Evolutionary conservation across 768 basidiomycete genomes (phyloP), one percentile per base, ranked within the genome.

Genomic region (Termitomyces sp.): DNA sequence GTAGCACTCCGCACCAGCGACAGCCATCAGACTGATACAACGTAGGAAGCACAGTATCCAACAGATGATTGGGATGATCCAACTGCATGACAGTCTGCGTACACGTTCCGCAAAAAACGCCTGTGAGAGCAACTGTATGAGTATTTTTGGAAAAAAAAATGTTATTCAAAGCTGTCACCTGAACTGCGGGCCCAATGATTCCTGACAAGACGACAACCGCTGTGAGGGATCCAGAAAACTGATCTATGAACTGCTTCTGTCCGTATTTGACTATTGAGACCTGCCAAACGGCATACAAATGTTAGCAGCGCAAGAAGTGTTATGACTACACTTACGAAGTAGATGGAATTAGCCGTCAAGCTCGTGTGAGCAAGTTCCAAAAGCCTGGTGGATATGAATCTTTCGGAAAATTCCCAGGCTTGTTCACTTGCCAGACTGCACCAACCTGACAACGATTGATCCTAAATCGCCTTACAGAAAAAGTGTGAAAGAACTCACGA

Each of bases 101-200:
- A 63, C 33, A 26, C 63, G 60, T 30, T 64, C 33, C 16, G 57
- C 63, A 40, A 64, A 64, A 57, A 64, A 61, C n/a, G 60, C 63
- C 63, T 64, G 14, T 28, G 46, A 18, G 26, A 50, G 40, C 18
- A 48, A 20, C 4, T 46, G 32, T 41, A 38, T 50, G 48, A 6
- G 16, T 6, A 23, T 40, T 6, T 6, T 9, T n/a, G 41, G 2
- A 23, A 23, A 23, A 23, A 23, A 23, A 23, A 40, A 30, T 20
- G 4, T 36, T 1, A 14, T 18, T 35, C 4, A 16, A 14, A 36
- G 9, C 7, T 13, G 20, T 23, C 36, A 53, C 63, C 51, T 62
- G 63, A 20, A 59, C 50, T 13, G 57, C 55, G 1, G 61, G 58
- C 3, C 60, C 60, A 14, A 50, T 61, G 5, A 64, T 44, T 18